Percentiles rank a stretch among this genome's conserved stretches.
These are phyloP conservation scores for Populus nigra DNA, from an alignment of 345 rosid genomes.

Conservation along the genomic window DNA sequence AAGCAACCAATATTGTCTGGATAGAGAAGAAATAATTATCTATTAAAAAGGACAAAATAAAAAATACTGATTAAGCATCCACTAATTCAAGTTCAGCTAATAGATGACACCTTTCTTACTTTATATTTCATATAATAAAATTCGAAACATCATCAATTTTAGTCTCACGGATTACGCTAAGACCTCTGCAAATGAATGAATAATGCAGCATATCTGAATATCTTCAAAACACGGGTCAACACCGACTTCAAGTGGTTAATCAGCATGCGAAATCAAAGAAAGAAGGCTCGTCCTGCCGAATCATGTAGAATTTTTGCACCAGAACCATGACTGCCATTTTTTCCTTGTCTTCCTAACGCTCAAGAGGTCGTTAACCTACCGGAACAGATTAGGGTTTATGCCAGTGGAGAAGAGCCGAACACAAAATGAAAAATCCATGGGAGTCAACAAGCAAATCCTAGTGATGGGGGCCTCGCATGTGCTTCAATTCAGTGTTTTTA, in stretches of 20 bases:
- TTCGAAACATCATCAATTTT: neutral
- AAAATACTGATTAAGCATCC: neutral
- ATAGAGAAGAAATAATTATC: neutral
- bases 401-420: constrained; percentile 27
- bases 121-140: neutral
- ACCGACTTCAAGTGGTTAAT: neutral
- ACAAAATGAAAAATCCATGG: neutral
- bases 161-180: neutral
- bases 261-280: neutral
- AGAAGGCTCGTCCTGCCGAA: constrained; percentile 9
- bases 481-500: neutral
- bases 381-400: neutral
- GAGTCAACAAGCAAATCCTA: neutral
- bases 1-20: no score
- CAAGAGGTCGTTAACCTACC: neutral
- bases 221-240: neutral
- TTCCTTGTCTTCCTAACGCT: no score
- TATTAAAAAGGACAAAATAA: no score
- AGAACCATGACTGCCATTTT: neutral
- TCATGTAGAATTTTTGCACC: neutral
- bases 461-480: neutral
- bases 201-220: neutral
- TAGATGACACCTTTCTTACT: no score
- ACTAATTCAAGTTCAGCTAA: neutral
- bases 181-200: neutral